Base-by-base conservation (phyloP, 169 alveolate genomes). In the Theileria parva region DNA sequence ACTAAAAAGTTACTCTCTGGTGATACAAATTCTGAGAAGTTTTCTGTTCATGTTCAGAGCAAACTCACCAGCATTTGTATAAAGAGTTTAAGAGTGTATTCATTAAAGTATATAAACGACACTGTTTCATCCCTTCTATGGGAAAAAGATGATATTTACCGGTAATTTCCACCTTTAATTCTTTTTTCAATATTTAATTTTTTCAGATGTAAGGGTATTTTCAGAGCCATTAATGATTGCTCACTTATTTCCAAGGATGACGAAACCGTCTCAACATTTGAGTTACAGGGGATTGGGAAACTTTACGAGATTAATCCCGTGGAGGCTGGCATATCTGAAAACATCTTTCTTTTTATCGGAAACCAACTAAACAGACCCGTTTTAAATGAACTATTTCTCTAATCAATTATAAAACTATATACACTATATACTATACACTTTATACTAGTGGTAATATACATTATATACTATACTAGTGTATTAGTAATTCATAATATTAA, bases 261-360 rank as follows among this genome's bases (percentile, higher is more conserved):
- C 57, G 86, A 70, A 27, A 59, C 15, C 13, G 53, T 15, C n/a
- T 37, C 74, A 2, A 50, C 73, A 27, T 83, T 67, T 48, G 86
- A 86, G 74, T 61, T 89, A 37, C 94, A 89, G 75, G 93, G 94
- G 0, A 92, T 89, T 19, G 94, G 94, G 32, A 75, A 73, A 67
- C 28, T 88, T 21, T 89, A 81, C 77, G 94, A 89, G 74, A 80
- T 89, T 17, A 57, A 50, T 23, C 87, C 79, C 34, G 65, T 80
- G 15, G 84, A 83, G 48, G 75, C n/a, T 8, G 85, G 57, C 0
- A 17, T 77, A 27, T 74, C 60, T 13, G 91, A 85, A 21, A 85
- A 85, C 59, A 63, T 71, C 23, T 85, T 85, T 76, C 79, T 85
- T 4, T 85, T 85, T 53, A 78, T 85, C 11, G 87, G 89, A 5